phyloP scores from a whole-genome alignment of 2,329 filamentous ascomycete species.

The Tolypocladium sp. region DNA sequence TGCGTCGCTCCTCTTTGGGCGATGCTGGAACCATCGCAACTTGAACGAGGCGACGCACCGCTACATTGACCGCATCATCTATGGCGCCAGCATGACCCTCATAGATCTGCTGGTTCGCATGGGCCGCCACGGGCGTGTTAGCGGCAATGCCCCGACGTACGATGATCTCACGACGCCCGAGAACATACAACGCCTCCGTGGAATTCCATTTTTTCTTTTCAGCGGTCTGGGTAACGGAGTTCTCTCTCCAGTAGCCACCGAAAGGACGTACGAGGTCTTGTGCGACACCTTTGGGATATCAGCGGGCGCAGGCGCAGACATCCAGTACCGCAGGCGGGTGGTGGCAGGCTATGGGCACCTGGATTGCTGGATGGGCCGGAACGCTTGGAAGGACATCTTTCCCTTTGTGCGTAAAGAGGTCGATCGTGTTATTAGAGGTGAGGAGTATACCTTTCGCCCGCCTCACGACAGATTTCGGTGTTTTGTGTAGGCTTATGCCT shows the following conservation, averaged over 20 bases:
- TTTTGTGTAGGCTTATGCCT: not conserved
- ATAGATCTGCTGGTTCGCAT: constrained; percentile 48
- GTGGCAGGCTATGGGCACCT: constrained; percentile 51
- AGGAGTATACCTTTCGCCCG: not conserved
- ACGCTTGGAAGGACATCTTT: constrained; percentile 50
- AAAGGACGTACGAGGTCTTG: constrained; percentile 42
- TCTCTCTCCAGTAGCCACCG: constrained; percentile 42
- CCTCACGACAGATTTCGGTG: not conserved
- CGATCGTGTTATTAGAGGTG: constrained; percentile 32
- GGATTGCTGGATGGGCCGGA: constrained; percentile 53
- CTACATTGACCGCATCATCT: constrained; percentile 52
- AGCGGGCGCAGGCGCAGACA: constrained; percentile 13
- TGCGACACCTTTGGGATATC: constrained; percentile 38
- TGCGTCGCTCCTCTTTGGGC: constrained; percentile 49
- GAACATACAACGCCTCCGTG: constrained; percentile 40
- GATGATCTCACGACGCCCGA: constrained; percentile 35
- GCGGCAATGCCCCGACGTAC: constrained; percentile 39
- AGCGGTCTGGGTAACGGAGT: constrained; percentile 48
- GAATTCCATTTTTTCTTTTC: constrained; percentile 47
- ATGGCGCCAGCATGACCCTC: constrained; percentile 51
- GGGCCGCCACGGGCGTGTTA: constrained; percentile 41
- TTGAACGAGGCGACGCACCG: constrained; percentile 57
- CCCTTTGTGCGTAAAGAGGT: constrained; percentile 46
- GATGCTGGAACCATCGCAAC: constrained; percentile 54
- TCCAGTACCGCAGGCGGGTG: constrained; percentile 41